Evolutionary conservation across 1,139 yeast genomes (phyloP).

Genomic region (Blastobotrys elegans): DNA sequence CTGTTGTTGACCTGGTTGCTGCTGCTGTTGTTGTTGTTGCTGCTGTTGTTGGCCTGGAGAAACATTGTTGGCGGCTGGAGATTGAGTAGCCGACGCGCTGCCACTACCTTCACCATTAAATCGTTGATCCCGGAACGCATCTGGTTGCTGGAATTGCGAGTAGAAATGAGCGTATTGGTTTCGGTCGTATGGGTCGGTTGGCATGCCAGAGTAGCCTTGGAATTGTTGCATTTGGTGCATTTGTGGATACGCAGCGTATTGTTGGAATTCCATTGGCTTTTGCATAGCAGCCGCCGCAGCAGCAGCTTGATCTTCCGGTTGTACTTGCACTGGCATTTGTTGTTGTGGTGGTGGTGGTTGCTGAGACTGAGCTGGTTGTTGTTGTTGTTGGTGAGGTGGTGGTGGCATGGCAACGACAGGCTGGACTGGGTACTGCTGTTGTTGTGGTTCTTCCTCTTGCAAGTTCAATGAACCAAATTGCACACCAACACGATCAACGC

Average conservation of each 20-base stretch:
- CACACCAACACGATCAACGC: conserved; percentile 57
- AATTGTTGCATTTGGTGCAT: conserved; percentile 25
- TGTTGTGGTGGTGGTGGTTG: conserved; percentile 19
- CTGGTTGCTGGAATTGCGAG: conserved; percentile 19
- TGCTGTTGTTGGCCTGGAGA: conserved; percentile 15
- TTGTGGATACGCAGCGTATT: conserved; percentile 27
- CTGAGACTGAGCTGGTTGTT: conserved; percentile 17
- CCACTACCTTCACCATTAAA: conserved; percentile 10
- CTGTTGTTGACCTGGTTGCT: conserved; percentile 18
- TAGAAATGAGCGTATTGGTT: conserved; percentile 18
- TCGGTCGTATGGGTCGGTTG: conserved; percentile 21
- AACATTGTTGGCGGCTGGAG: conserved; percentile 22
- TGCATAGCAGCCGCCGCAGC: conserved; percentile 17
- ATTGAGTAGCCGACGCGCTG: conserved; percentile 23
- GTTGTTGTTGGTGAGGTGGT: conserved; percentile 18
- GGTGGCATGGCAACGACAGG: conserved; percentile 19
- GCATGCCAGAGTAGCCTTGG: conserved; percentile 17
- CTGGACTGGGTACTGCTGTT: conserved; percentile 21
- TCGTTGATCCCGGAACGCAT: conserved; percentile 8
- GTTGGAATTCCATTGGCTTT: conserved; percentile 24
- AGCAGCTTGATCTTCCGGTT: conserved; percentile 9
- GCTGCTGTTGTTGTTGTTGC: neutral
- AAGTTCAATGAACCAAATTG: conserved; percentile 62
- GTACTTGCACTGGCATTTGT: conserved; percentile 15
- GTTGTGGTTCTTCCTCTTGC: conserved; percentile 30